Evolutionary conservation across 2,329 filamentous ascomycete genomes (phyloP), one percentile per base, ranked within the genome.

Genomic region (Talaromyces sp.): DNA sequence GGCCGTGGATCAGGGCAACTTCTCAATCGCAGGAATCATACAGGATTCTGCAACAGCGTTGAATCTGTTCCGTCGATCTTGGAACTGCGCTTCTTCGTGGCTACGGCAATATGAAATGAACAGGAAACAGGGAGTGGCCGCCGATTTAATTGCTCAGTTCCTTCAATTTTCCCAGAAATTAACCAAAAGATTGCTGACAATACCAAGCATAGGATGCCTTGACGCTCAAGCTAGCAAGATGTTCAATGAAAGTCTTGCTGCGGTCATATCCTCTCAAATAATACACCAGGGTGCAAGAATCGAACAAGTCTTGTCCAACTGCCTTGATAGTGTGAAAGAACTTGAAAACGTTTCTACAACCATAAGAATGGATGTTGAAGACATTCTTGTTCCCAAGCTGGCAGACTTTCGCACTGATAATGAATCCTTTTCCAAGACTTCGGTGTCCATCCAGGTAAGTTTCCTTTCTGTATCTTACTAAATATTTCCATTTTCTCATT

Each of bases 41-140:
- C 73, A 74, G 56, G 72, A 74, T 47, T 65, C 73, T 50, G 67
- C 71, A 18, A 75, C 73, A 70, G 61, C 70, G 28, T 55, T 75
- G 12, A 73, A 76, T 62, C 68, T 68, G 30, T 73, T 71, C 60
- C 69, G 69, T 56, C 72, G 73, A 10, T 57, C 76, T 31, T 73
- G 75, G 70, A 72, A 65, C 30, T 59, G 69, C 28, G 61, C 72
- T 12, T 60, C 72, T 27, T 63, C 57, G 52, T 73, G 72, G 72
- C 59, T 74, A 33, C 70, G 68, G 50, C 57, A 8, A 9, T 56
- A 59, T 28, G 44, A 52, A 30, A 34, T 33, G 5, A 42, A 40
- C 14, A 30, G 27, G 62, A 63, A 42, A 27, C 65, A 33, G 63
- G 66, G 18, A 31, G 63, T 68, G 31, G 61, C 64, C 40, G 61